These are phyloP conservation scores for Closterium sp. DNA, from an alignment of 139 green algal genomes.

Conservation along the genomic window DNA sequence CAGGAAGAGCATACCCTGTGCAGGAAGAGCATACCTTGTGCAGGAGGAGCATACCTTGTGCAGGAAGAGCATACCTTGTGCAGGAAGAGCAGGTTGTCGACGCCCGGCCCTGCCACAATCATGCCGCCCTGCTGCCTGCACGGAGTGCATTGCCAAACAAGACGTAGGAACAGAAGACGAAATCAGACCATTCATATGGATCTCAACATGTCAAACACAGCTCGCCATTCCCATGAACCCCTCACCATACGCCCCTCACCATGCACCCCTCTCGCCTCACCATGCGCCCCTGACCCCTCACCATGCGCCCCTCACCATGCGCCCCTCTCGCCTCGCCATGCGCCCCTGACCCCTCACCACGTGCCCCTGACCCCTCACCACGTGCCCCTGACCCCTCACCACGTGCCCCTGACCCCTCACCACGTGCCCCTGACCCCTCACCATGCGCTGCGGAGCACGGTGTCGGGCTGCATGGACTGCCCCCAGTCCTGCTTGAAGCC, in stretches of 20 bases:
- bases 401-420: neutral
- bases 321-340: too few relatives aligned
- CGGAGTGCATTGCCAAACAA: too few relatives aligned
- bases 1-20: neutral
- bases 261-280: too few relatives aligned
- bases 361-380: neutral
- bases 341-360: too few relatives aligned
- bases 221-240: too few relatives aligned
- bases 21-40: neutral
- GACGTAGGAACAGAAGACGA: neutral
- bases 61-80: constrained; percentile 15
- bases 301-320: too few relatives aligned
- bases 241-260: too few relatives aligned
- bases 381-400: neutral
- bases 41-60: too few relatives aligned
- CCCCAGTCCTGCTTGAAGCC: constrained; percentile 29
- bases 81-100: constrained; percentile 5
- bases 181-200: too few relatives aligned
- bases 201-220: too few relatives aligned
- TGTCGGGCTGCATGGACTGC: constrained; percentile 17
- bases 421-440: neutral
- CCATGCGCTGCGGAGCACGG: constrained; percentile 6
- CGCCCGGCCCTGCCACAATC: constrained; percentile 9
- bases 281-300: too few relatives aligned
- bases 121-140: constrained; percentile 27